Base-by-base conservation (phyloP, 371 early-diverging fungal species). In the Rhizopus stolonifer region DNA sequence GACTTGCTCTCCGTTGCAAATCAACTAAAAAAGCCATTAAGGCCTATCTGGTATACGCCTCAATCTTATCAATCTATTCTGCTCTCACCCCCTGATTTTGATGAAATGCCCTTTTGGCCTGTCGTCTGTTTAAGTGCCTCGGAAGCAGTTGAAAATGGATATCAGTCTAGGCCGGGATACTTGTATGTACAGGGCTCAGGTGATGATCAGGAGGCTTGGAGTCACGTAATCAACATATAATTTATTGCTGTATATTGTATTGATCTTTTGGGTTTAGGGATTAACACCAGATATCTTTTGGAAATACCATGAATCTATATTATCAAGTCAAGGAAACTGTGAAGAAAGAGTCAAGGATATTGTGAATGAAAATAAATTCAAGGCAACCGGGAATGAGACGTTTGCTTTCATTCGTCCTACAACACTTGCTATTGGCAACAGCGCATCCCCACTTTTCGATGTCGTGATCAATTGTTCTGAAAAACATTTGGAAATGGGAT, bases 131-230 rank as follows among this genome's bases (percentile, higher is more conserved):
- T 91, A 17, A 87, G 84, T 56, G 91, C 91, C 0, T 91, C 90
- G 0, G 73, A 78, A 34, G 78, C 78, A 4, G 78, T 82, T 0
- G 82, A 83, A 25, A 54, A 79, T 33, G 85, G 83, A 25, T 69
- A 65, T 22, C 70, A 81, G 29, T 58, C 54, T 46, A 61, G 80
- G 2, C 57, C 62, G n/a, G 82, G 84, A 0, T 91, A 81, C 49
- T 58, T 80, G 4, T 94, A 94, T 55, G 87, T 94, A 3, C 93
- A 94, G 69, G 94, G 94, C 4, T 86, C 93, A 2, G 94, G 84
- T 0, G 94, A 94, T 61, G 93, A 94, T 64, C 84, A 90, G 29
- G 94, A 94, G 59, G 70, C 84, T 53, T 94, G 94, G 94, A 77
- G 86, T 23, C 48, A 70, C 65, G 84, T 81, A 68, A 57, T n/a